These are phyloP conservation scores for Hyphopichia fennica DNA, from an alignment of 1,139 yeast genomes.

Conservation along the genomic window DNA sequence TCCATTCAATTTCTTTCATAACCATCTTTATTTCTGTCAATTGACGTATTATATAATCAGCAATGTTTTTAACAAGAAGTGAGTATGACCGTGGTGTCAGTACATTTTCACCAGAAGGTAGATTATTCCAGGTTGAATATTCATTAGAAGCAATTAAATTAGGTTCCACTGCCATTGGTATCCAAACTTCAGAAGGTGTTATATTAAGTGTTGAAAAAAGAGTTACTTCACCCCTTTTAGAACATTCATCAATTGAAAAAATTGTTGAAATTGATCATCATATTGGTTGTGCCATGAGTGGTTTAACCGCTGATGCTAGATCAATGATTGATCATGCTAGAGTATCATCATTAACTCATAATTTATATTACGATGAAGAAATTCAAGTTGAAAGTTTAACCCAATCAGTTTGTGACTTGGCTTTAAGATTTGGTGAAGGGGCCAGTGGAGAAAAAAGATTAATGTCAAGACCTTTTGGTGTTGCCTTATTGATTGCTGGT, in stretches of 20 bases:
- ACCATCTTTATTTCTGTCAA: not conserved
- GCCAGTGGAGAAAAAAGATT: slow-evolving; percentile 95
- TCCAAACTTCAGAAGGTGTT: slow-evolving; percentile 95
- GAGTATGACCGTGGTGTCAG: slow-evolving; percentile 99
- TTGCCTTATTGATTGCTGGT: slow-evolving; percentile 94
- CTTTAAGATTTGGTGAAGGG: slow-evolving; percentile 96
- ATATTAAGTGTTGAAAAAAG: slow-evolving; percentile 96
- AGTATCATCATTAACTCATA: slow-evolving; percentile 85
- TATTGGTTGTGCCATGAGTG: slow-evolving; percentile 98
- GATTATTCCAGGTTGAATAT: slow-evolving; percentile 97
- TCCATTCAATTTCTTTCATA: slow-evolving; percentile 1
- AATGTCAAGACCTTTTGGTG: slow-evolving; percentile 99
- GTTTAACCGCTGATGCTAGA: slow-evolving; percentile 97
- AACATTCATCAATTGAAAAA: slow-evolving; percentile 91
- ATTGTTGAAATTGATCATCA: slow-evolving; percentile 93
- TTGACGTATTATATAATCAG: not conserved
- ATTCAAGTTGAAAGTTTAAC: slow-evolving; percentile 92
- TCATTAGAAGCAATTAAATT: slow-evolving; percentile 95
- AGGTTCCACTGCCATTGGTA: slow-evolving; percentile 98
- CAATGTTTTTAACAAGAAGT: slow-evolving; percentile 95
- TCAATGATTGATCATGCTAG: slow-evolving; percentile 99
- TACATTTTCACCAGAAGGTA: slow-evolving; percentile 98
- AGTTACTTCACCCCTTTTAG: slow-evolving; percentile 89
- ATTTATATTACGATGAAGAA: slow-evolving; percentile 87
- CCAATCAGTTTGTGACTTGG: slow-evolving; percentile 95